Conservation (phyloP, 805 yeast species). For the Cyberlindnera maclurae region DNA sequence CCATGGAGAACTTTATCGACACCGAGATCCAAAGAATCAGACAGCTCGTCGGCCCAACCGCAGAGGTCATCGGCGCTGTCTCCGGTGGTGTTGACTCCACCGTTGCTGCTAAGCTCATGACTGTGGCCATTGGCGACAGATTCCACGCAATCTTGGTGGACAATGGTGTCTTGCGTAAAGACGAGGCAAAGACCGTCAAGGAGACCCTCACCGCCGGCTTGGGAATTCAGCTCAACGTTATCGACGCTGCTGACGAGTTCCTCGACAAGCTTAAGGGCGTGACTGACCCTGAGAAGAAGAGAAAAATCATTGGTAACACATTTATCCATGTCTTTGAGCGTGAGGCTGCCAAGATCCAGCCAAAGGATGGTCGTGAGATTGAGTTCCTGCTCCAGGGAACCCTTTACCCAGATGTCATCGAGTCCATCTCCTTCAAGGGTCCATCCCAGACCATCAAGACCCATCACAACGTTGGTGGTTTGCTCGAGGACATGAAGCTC, state of each 20-base stretch:
- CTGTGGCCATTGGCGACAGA: conserved; percentile 96
- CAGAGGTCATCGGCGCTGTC: conserved; percentile 98
- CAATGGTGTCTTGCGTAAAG: conserved; percentile 93
- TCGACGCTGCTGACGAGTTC: conserved; percentile 91
- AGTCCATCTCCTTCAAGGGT: conserved; percentile 97
- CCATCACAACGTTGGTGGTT: conserved; percentile 98
- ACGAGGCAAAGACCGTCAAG: conserved; percentile 87
- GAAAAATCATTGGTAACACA: conserved; percentile 97
- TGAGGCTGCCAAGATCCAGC: conserved; percentile 87
- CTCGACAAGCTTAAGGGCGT: conserved; percentile 82
- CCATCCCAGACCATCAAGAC: conserved; percentile 99
- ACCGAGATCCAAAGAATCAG: conserved; percentile 93
- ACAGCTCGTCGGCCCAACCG: conserved; percentile 89
- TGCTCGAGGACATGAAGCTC: conserved; percentile 95
- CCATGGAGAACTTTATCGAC: conserved; percentile 95
- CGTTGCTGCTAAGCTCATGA: conserved; percentile 96
- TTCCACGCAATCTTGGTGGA: conserved; percentile 98
- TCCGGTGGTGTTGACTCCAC: conserved; percentile 99
- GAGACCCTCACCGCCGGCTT: conserved; percentile 86
- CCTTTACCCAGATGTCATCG: conserved; percentile 96
- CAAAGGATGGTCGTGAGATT: conserved; percentile 81
- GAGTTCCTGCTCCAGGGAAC: conserved; percentile 96
- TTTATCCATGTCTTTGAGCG: conserved; percentile 95
- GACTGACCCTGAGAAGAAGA: conserved; percentile 97
- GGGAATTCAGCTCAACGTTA: conserved; percentile 90